Evolutionary conservation across 2,329 filamentous ascomycete species (phyloP), one percentile per base, ranked within the genome.

Genomic region (Nemania diffusa): DNA sequence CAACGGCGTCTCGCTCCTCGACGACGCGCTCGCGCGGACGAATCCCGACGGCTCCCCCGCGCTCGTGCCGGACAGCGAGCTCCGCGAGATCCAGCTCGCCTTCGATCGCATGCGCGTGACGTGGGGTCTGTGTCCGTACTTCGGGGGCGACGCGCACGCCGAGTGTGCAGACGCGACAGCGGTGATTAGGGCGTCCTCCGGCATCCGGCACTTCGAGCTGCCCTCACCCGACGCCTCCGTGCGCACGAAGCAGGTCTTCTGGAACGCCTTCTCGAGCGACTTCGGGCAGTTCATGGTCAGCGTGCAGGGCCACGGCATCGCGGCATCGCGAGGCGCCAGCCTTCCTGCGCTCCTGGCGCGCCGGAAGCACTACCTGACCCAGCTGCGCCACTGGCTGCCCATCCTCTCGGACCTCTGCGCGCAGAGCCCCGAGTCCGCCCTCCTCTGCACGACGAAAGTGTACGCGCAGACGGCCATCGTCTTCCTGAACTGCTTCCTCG

Each of bases 71-170:
- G 68, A 72, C 46, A 24, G 57, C 57, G 48, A 70, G 44, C 62
- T 74, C 17, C 22, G 29, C 50, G 52, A 68, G 22, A 62, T 73
- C 52, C 71, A 72, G 50, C 63, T 65, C 22, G 70, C 56, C 5
- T 74, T 71, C 63, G 70, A 74, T 37, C 68, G 68, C 51, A 51
- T 74, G 55, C 68, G 63, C 2, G 64, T 74, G n/a, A 63, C 64
- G 9, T 74, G 69, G 70, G 69, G 68, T 7, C 53, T 74, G 5
- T 74, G 69, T 26, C 72, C 72, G 24, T 74, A 72, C 64, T 73
- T 73, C 57, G 59, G 70, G 17, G 60, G 62, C 13, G 58, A 64
- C 34, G 53, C 63, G 66, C 13, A 46, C 61, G 26, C 56, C 56
- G n/a, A n/a, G n/a, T n/a, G n/a, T n/a, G n/a, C n/a, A n/a, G n/a